Percentiles rank a stretch among this genome's conserved stretches.
Evolutionary conservation across 129 eudicot species (phyloP).

Genomic region (Ambrosia trifida): DNA sequence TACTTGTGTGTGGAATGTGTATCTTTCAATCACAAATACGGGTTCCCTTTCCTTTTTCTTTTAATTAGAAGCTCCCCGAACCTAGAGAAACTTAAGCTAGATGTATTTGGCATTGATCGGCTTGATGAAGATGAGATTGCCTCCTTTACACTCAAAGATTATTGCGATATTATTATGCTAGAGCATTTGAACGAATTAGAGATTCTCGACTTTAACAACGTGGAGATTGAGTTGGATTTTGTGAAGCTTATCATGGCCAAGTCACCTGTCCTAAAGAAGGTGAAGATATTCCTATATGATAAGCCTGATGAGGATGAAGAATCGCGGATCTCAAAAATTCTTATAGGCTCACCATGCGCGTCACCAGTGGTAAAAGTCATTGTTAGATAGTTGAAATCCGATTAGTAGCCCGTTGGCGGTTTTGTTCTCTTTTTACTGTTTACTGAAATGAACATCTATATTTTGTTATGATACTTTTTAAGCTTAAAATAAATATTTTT

Average conservation of each 20-base stretch:
- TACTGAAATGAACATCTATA: no score
- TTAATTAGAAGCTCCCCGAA: constrained; percentile 16
- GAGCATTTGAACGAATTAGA: background rate
- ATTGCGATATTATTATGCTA: background rate
- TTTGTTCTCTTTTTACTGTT: no score
- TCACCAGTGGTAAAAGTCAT: background rate
- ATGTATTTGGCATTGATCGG: background rate
- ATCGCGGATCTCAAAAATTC: background rate
- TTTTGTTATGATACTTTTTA: no score
- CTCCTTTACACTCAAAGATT: background rate
- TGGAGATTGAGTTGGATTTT: constrained; percentile 6
- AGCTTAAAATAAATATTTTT: no score
- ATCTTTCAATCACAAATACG: background rate
- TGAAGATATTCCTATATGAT: background rate
- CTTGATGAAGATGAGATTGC: constrained; percentile 1
- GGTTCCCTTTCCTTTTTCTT: background rate
- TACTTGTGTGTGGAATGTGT: background rate
- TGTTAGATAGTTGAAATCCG: background rate
- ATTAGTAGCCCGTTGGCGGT: background rate
- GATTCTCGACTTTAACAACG: background rate
- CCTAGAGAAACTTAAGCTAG: constrained; percentile 14
- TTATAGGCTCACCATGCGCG: background rate
- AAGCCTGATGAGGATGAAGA: background rate
- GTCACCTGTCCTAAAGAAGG: constrained; percentile 21
- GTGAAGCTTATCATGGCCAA: constrained; percentile 10